A percentile compares a stretch with the other conserved stretches of the same genome.
These are phyloP conservation scores for Fusarium transvaalense DNA, from an alignment of 2,329 filamentous ascomycete genomes.

Conservation along the genomic window DNA sequence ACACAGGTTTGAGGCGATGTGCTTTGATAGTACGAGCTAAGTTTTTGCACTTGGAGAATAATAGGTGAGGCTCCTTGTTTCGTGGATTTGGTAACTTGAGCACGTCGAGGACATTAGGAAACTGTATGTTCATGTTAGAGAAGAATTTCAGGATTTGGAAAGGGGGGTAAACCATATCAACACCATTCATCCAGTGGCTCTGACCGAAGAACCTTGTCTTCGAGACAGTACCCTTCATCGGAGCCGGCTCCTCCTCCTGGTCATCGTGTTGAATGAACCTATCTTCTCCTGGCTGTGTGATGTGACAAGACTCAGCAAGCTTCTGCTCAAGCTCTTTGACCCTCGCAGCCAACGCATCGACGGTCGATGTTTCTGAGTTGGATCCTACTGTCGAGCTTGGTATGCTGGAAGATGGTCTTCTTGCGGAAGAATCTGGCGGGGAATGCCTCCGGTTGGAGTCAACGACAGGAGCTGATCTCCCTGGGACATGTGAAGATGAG, in stretches of 20 bases:
- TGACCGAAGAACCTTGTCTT: constrained; percentile 62
- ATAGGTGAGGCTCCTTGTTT: constrained; percentile 50
- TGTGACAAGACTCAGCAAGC: constrained; percentile 50
- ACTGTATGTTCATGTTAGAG: constrained; percentile 42
- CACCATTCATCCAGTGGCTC: constrained; percentile 64
- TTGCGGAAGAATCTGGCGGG: constrained; percentile 1
- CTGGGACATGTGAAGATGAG: constrained; percentile 33
- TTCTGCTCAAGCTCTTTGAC: constrained; percentile 61
- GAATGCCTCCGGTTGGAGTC: constrained; percentile 15
- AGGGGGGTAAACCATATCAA: constrained; percentile 54
- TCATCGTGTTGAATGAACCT: constrained; percentile 5
- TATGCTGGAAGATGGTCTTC: constrained; percentile 40
- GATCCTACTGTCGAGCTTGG: constrained; percentile 48
- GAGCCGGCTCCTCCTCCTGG: constrained; percentile 22
- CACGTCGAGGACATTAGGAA: constrained; percentile 48
- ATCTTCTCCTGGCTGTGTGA: constrained; percentile 38
- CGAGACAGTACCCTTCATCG: constrained; percentile 54
- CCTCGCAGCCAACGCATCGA: constrained; percentile 54
- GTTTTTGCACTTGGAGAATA: constrained; percentile 57
- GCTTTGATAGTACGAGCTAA: constrained; percentile 59
- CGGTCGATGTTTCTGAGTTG: constrained; percentile 43
- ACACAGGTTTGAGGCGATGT: constrained; percentile 53
- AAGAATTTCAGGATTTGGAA: neutral
- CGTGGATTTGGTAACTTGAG: constrained; percentile 46
- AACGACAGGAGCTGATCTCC: constrained; percentile 34